Base-by-base conservation (phyloP, 2,329 filamentous ascomycete genomes). In the Dryadomyces sulphureus region DNA sequence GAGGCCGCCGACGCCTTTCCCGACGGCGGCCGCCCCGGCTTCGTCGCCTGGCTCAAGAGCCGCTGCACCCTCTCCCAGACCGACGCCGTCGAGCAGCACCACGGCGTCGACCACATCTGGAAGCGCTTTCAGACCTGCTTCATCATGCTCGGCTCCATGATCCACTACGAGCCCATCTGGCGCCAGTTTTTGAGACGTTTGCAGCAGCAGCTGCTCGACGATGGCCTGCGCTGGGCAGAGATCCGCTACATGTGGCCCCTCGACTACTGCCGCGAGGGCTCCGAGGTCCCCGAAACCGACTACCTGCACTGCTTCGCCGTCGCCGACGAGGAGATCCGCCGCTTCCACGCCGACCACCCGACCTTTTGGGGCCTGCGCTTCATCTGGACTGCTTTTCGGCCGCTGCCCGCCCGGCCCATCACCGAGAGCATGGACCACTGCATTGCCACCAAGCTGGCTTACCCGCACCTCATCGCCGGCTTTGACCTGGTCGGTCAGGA, bases 401-500 rank as follows among this genome's bases (percentile, higher is more conserved):
- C 65, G 24, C 69, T 77, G 45, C 69, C 75, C 22, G 81, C 80
- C 16, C 77, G 79, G 41, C 61, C 67, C 14, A 76, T 95, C 41
- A 68, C 88, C 19, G 74, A 88, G 52, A 78, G 77, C 60, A 95
- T 95, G 89, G 84, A 90, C 58, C 67, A 84, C 52, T 95, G 89
- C 62, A 86, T 96, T 54, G 71, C 75, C 5, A 81, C 84, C 54
- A 95, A 95, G 63, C 66, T 83, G 46, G 72, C 75, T 27, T 89
- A 82, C 59, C 86, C 90, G 0, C 70, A 88, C 43, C 69, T 93
- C 7, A 77, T 95, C 54, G 79, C 83, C 22, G 90, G 90, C 11
- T 95, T 87, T 62, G 90, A 96, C 61, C 65, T 95, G 9, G 88
- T 94, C 5, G 89, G 87, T 0, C 84, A 90, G 61, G 90, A 95